Conservation (phyloP, 2,329 filamentous ascomycete genomes). For the Hypoxylon sp. region DNA sequence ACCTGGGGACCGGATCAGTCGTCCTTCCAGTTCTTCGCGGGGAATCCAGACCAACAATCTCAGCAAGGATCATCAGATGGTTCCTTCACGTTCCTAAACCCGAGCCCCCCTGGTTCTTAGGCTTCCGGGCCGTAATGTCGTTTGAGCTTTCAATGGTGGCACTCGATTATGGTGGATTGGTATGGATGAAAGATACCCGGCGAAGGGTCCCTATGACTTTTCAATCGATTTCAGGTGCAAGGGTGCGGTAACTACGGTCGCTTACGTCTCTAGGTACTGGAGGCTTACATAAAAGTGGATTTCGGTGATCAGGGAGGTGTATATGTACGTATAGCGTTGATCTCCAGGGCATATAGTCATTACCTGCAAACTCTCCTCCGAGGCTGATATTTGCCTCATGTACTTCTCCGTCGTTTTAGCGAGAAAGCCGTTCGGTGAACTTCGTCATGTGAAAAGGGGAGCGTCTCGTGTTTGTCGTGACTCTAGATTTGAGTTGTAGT, state of each 20-base stretch:
- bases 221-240: conserved; percentile 33
- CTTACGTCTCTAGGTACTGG: conserved; percentile 13
- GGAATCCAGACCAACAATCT: conserved; percentile 51
- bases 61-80: conserved; percentile 53
- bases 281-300: conserved; percentile 27
- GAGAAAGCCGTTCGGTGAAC: not conserved
- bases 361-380: conserved; percentile 42
- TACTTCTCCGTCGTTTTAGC: not conserved
- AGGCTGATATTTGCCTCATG: conserved; percentile 9
- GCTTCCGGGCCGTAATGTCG: conserved; percentile 1
- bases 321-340: conserved; percentile 21
- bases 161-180: conserved; percentile 23
- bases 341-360: conserved; percentile 29
- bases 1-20: conserved; percentile 66
- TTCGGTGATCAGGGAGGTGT: conserved; percentile 17
- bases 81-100: conserved; percentile 53
- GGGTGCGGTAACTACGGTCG: conserved; percentile 23
- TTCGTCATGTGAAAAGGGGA: not conserved
- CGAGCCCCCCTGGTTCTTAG: conserved; percentile 46
- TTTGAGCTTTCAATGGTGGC: conserved; percentile 13
- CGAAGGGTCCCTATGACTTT: conserved; percentile 16
- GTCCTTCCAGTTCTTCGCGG: conserved; percentile 66
- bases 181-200: conserved; percentile 39
- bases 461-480: not conserved
- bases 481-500: not conserved